Conservation (phyloP, 1,284 basidiomycete genomes). For the Tremellales sp. region DNA sequence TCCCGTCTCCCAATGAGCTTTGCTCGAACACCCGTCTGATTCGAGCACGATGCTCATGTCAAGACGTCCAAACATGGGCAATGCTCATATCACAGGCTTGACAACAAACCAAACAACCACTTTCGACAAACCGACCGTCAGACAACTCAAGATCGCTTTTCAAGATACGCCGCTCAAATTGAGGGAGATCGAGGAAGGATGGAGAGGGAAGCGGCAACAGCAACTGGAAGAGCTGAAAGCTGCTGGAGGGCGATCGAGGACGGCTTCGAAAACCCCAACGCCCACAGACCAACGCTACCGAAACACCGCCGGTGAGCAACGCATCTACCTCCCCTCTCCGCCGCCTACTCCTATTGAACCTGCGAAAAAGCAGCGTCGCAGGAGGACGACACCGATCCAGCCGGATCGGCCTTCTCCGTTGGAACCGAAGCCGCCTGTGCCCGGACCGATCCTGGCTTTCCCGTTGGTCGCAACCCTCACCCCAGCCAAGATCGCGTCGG, state of each 20-base stretch:
- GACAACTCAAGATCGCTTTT: constrained; percentile 1
- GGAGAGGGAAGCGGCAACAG: constrained; percentile 24
- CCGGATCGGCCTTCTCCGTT: background rate
- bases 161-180: constrained; percentile 33
- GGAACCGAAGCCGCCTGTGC: no score
- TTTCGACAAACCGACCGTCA: background rate
- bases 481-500: no score
- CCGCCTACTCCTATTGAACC: background rate
- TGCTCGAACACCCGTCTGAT: no score
- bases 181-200: constrained; percentile 30
- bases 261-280: background rate
- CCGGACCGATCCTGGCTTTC: no score
- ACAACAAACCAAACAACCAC: background rate
- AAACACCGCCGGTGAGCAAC: background rate
- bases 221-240: constrained; percentile 4
- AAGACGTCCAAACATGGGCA: no score
- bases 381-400: background rate
- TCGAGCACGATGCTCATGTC: no score
- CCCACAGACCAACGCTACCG: background rate
- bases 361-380: background rate
- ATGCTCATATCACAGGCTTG: no score
- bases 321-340: no score
- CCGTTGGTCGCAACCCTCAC: no score
- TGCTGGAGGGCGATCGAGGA: background rate
- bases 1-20: no score